Conservation (phyloP, 768 basidiomycete species). For the Russula earlei region DNA sequence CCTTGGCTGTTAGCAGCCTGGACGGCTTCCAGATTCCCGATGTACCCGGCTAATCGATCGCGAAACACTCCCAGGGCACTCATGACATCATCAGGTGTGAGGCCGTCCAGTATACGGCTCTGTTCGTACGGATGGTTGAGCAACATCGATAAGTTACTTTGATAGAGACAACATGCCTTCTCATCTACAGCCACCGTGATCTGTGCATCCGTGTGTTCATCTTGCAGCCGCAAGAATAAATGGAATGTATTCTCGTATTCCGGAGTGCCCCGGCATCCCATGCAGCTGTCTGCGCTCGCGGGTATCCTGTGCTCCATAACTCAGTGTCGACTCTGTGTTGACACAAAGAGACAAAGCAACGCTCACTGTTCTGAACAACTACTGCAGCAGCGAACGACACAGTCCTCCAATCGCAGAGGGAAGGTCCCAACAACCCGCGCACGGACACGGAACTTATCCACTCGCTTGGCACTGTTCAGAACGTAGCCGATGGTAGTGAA, state of each 20-base stretch:
- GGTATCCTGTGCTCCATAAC: constrained; percentile 6
- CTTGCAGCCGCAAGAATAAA: constrained; percentile 16
- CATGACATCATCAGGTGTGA: constrained; percentile 7
- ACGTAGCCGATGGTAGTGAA: constrained; percentile 12
- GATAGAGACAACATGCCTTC: constrained; percentile 3
- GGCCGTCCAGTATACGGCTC: constrained; percentile 8
- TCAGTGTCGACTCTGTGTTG: background rate
- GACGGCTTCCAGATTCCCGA: constrained; percentile 15
- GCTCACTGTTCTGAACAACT: constrained; percentile 11
- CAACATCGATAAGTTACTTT: background rate
- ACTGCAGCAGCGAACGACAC: constrained; percentile 9
- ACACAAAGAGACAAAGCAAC: background rate
- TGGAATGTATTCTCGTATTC: constrained; percentile 7
- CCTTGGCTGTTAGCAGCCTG: constrained; percentile 9
- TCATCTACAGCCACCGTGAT: constrained; percentile 14
- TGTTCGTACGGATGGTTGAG: background rate
- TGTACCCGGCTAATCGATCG: constrained; percentile 11
- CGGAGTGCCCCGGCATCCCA: background rate
- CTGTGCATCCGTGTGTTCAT: constrained; percentile 6
- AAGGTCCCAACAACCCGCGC: constrained; percentile 16
- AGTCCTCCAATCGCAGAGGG: constrained; percentile 12
- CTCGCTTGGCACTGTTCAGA: background rate
- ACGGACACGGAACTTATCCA: constrained; percentile 11
- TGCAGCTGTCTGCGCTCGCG: background rate
- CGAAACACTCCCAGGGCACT: background rate